Evolutionary conservation across 352 stramenopile species (phyloP).

Genomic region (Globisporangium emineosum): DNA sequence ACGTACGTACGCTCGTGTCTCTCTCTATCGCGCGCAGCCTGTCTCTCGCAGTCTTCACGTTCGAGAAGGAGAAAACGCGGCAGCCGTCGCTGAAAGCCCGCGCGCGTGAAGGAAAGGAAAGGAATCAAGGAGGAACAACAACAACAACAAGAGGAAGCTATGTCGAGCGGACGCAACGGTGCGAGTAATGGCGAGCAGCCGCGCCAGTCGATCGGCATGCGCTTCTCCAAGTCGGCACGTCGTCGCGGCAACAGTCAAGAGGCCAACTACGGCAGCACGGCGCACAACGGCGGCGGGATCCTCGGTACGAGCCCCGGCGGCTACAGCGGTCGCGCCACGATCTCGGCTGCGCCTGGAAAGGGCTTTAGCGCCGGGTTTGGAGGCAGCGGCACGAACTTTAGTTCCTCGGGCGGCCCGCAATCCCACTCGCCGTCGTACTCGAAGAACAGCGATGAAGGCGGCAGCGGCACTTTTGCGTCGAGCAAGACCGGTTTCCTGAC

Average conservation of each 20-base stretch:
- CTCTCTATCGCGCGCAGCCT: neutral
- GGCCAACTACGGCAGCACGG: conserved; percentile 29
- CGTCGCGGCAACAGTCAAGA: conserved; percentile 70
- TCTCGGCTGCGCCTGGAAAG: conserved; percentile 44
- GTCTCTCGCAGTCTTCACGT: neutral
- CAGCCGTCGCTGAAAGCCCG: neutral
- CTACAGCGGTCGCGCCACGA: conserved; percentile 49
- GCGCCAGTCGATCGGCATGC: conserved; percentile 50
- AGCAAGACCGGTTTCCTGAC: conserved; percentile 86
- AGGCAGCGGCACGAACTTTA: conserved; percentile 21
- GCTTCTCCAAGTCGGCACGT: conserved; percentile 62
- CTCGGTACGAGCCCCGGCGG: conserved; percentile 41
- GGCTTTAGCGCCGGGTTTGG: conserved; percentile 20
- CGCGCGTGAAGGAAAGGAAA: neutral
- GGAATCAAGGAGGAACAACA: neutral
- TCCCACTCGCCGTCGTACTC: conserved; percentile 17
- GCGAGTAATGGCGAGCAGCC: conserved; percentile 22
- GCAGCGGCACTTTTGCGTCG: conserved; percentile 50
- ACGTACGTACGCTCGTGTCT: neutral
- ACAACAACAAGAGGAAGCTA: conserved; percentile 2
- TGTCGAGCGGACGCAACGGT: conserved; percentile 18
- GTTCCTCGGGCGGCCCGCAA: conserved; percentile 11
- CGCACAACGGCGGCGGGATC: conserved; percentile 23
- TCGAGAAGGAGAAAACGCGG: neutral
- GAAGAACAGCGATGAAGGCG: conserved; percentile 27